phyloP scores from a whole-genome alignment of 2,329 filamentous ascomycete genomes.

The Ceratocystis eucalypticola region DNA sequence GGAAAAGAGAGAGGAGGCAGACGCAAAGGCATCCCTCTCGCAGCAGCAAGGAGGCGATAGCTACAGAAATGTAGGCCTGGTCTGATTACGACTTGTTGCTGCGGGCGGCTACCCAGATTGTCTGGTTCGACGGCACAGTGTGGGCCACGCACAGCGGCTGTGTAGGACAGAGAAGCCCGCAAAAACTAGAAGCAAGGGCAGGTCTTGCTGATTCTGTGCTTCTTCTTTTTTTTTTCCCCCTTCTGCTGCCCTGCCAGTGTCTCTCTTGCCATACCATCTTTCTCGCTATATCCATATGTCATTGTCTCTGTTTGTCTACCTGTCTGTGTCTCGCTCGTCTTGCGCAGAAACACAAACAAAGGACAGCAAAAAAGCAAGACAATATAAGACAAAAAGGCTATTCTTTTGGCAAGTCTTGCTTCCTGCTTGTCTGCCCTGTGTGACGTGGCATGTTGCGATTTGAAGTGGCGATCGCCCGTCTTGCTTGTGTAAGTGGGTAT shows the following conservation, averaged over 20 bases:
- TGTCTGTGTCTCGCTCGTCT: background rate
- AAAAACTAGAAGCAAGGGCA: background rate
- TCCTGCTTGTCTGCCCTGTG: background rate
- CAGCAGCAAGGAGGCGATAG: background rate
- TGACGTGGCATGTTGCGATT: slow-evolving; percentile 3
- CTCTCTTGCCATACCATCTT: background rate
- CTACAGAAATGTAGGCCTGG: background rate
- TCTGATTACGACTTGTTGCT: background rate
- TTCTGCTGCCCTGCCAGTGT: background rate
- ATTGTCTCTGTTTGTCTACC: background rate
- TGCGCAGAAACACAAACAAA: background rate
- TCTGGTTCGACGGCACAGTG: background rate
- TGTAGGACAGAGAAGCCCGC: background rate
- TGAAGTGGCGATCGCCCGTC: slow-evolving; percentile 16
- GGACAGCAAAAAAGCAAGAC: background rate
- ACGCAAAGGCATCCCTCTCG: background rate
- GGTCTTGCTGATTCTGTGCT: background rate
- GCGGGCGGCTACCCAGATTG: background rate
- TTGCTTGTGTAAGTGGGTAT: background rate
- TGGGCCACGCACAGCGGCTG: background rate
- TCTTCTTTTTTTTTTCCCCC: background rate
- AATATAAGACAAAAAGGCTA: background rate
- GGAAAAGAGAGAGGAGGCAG: background rate
- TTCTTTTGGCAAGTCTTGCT: background rate
- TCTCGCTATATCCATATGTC: background rate